Evolutionary conservation across 805 yeast genomes (phyloP).

Genomic region (Candida sphagnicola): DNA sequence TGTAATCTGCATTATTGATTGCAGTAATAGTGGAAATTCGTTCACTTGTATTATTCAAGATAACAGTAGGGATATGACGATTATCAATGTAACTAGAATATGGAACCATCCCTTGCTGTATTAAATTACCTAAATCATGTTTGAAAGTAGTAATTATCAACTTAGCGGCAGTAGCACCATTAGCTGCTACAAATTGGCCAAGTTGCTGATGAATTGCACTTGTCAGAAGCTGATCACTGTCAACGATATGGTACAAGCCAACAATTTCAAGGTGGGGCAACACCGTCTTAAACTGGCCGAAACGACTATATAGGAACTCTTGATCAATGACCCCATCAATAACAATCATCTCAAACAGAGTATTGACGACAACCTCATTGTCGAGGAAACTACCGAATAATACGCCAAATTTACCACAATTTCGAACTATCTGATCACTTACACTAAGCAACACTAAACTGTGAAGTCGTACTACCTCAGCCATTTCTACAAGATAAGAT

Average conservation of each 20-base stretch:
- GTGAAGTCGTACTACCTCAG: conserved; percentile 11
- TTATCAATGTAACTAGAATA: neutral
- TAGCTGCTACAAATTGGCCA: neutral
- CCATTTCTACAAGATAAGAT: neutral
- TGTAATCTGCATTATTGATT: conserved; percentile 6
- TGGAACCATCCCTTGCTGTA: neutral
- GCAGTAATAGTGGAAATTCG: conserved; percentile 19
- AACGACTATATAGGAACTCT: conserved; percentile 20
- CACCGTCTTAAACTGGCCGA: conserved; percentile 24
- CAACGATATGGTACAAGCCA: conserved; percentile 25
- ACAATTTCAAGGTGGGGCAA: conserved; percentile 22
- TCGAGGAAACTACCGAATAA: conserved; percentile 19
- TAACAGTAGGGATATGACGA: neutral
- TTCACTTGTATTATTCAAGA: conserved; percentile 23
- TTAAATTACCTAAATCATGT: neutral
- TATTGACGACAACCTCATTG: conserved; percentile 12
- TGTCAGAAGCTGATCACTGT: neutral
- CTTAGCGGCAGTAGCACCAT: neutral
- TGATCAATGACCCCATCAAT: conserved; percentile 16
- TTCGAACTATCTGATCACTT: conserved; percentile 26
- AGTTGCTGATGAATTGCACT: neutral
- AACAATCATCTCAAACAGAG: conserved; percentile 28
- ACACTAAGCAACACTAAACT: conserved; percentile 28
- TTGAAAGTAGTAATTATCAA: neutral
- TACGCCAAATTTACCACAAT: conserved; percentile 20